Evolutionary conservation across 176 grass and related monocot genomes (phyloP).

Genomic region (Cenchrus fungigraminus): DNA sequence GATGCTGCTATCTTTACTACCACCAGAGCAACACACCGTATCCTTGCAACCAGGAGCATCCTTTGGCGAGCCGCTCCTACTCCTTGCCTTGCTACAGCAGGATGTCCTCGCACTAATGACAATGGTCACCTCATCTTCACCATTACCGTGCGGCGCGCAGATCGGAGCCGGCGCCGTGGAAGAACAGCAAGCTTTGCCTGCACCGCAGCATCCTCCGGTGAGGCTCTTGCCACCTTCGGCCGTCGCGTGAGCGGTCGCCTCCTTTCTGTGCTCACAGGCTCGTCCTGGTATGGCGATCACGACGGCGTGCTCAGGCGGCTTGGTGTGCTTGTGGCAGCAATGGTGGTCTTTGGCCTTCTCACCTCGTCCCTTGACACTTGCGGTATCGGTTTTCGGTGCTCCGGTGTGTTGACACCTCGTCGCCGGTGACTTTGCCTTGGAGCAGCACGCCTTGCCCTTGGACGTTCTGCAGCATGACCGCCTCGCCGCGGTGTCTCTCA

Average conservation of each 20-base stretch:
- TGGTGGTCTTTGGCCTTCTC: neutral
- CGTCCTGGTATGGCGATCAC: constrained; percentile 20
- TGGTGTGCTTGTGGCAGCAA: constrained; percentile 18
- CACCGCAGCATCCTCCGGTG: neutral
- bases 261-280: neutral
- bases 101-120: neutral
- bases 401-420: constrained; percentile 1
- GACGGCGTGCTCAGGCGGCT: neutral
- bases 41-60: neutral
- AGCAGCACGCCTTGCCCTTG: constrained; percentile 9
- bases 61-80: neutral
- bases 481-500: neutral
- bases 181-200: neutral
- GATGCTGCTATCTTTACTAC: neutral
- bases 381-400: neutral
- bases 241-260: no score
- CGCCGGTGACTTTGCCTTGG: constrained; percentile 16
- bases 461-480: constrained; percentile 7
- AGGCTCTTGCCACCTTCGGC: neutral
- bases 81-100: constrained; percentile 6
- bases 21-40: neutral
- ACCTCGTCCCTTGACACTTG: no score
- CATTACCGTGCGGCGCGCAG: neutral
- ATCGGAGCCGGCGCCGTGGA: neutral
- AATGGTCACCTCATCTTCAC: neutral